Conservation (phyloP, 2,329 filamentous ascomycete genomes). For the Fusarium chlamydosporum region DNA sequence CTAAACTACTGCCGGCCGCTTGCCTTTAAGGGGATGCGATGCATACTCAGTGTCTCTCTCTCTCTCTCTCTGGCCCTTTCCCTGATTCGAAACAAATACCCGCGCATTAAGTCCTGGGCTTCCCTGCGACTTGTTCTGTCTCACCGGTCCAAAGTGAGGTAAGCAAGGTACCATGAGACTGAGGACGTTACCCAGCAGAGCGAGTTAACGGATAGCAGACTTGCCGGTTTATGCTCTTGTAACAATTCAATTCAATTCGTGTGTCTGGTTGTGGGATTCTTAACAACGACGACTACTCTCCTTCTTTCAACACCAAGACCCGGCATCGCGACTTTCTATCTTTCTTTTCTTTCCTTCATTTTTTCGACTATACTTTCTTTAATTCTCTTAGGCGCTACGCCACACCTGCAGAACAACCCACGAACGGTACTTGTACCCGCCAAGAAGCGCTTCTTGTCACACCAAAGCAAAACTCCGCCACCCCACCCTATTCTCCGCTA, state of each 20-base stretch:
- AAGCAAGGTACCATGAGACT: slow-evolving; percentile 22
- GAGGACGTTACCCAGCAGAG: slow-evolving; percentile 18
- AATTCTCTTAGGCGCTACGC: slow-evolving; percentile 6
- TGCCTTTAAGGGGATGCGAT: slow-evolving; percentile 15
- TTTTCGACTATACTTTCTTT: neutral
- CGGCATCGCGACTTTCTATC: slow-evolving; percentile 4
- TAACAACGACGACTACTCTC: slow-evolving; percentile 9
- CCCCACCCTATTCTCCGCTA: slow-evolving; percentile 41
- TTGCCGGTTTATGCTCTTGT: slow-evolving; percentile 27
- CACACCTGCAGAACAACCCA: slow-evolving; percentile 7
- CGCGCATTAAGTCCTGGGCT: slow-evolving; percentile 32
- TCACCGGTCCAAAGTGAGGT: slow-evolving; percentile 33
- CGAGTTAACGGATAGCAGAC: slow-evolving; percentile 30
- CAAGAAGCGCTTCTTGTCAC: slow-evolving; percentile 32
- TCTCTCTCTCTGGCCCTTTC: slow-evolving; percentile 22
- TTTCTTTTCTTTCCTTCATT: slow-evolving; percentile 7
- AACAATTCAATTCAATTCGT: slow-evolving; percentile 2
- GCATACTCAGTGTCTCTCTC: slow-evolving; percentile 1
- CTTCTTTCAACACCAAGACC: slow-evolving; percentile 9
- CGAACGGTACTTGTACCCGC: slow-evolving; percentile 23
- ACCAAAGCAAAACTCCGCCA: slow-evolving; percentile 44
- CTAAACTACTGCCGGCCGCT: slow-evolving; percentile 7
- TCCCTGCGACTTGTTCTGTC: slow-evolving; percentile 40
- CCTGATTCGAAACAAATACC: slow-evolving; percentile 40
- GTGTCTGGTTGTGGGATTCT: slow-evolving; percentile 7